These are phyloP conservation scores for Fraxinus velutina DNA, from an alignment of 305 asterid species.

Conservation along the genomic window DNA sequence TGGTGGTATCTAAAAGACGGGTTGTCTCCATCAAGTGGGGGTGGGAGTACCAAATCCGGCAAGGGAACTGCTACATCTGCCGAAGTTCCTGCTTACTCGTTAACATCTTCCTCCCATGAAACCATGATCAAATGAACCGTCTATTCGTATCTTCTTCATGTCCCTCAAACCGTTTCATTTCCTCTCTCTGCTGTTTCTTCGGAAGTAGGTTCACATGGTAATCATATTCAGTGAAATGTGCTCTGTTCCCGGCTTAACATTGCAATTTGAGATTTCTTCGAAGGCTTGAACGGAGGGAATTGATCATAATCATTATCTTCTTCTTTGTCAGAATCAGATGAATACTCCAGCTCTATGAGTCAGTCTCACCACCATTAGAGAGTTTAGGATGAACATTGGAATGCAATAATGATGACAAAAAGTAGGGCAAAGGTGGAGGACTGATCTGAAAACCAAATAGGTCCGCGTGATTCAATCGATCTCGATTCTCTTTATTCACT, in stretches of 20 bases:
- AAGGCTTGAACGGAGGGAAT: slow-evolving; percentile 33
- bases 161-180: slow-evolving; percentile 25
- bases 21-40: slow-evolving; percentile 35
- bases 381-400: slow-evolving; percentile 33
- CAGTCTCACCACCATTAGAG: slow-evolving; percentile 25
- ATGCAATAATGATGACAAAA: slow-evolving; percentile 39
- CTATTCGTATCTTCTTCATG: slow-evolving; percentile 20
- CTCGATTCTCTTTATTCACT: slow-evolving; percentile 6
- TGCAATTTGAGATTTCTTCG: slow-evolving; percentile 26
- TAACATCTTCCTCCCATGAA: slow-evolving; percentile 21
- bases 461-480: slow-evolving; percentile 11
- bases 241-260: slow-evolving; percentile 28
- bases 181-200: slow-evolving; percentile 31
- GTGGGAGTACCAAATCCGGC: slow-evolving; percentile 32
- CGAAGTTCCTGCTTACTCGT: slow-evolving; percentile 20
- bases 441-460: slow-evolving; percentile 24
- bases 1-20: slow-evolving; percentile 32
- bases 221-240: slow-evolving; percentile 24
- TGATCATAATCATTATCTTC: slow-evolving; percentile 24
- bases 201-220: slow-evolving; percentile 29
- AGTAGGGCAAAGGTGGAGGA: slow-evolving; percentile 26
- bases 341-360: slow-evolving; percentile 27
- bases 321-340: slow-evolving; percentile 25
- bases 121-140: slow-evolving; percentile 9
- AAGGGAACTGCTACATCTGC: slow-evolving; percentile 26